Evolutionary conservation across 148 eudicot genomes (phyloP), one percentile per base, ranked within the genome.

Genomic region (Silene conica): DNA sequence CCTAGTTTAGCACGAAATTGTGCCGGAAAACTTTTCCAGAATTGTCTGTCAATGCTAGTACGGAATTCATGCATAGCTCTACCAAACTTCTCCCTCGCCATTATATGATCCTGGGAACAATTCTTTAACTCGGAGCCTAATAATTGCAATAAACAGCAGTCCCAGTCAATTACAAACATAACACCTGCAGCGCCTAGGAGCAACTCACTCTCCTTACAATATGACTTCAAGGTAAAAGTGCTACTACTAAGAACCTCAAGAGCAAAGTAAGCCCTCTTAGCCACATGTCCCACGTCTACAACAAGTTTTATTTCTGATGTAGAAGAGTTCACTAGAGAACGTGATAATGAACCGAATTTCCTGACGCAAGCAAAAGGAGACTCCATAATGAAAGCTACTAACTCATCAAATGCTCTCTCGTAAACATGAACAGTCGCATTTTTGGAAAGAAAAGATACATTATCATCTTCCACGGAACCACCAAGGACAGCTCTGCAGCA

Each of bases 401-500:
- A 81, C 57, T 83, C 89, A 74, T 55, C 78, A 63, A 82, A 80
- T 50, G 80, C 72, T 82, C 86, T 92, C 77, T 83, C 70, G 72
- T 82, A 89, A 68, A 90, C 78, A 77, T 87, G 74, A 74, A 77
- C 61, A 61, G 69, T 75, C 43, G 93, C 86, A 70, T 58, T 76
- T 55, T 76, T 76, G 34, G 92, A 87, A 67, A 95, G 70, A 74
- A 92, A 90, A 69, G 84, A 78, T 72, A 70, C 73, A 68, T 66
- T 73, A 77, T 88, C 90, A 52, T 84, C 85, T 65, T 82, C 85
- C 55, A 73, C 41, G 66, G 82, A 73, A 68, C 90, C 91, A 78
- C 97, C 91, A 80, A 92, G 88, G 75, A 92, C 83, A 80, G 92
- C 93, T 76, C 97, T 92, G 89, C 75, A 78, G 58, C 77, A 80